These are phyloP conservation scores for Xylariaceae sp. DNA, from an alignment of 2,329 filamentous ascomycete species.

Conservation along the genomic window DNA sequence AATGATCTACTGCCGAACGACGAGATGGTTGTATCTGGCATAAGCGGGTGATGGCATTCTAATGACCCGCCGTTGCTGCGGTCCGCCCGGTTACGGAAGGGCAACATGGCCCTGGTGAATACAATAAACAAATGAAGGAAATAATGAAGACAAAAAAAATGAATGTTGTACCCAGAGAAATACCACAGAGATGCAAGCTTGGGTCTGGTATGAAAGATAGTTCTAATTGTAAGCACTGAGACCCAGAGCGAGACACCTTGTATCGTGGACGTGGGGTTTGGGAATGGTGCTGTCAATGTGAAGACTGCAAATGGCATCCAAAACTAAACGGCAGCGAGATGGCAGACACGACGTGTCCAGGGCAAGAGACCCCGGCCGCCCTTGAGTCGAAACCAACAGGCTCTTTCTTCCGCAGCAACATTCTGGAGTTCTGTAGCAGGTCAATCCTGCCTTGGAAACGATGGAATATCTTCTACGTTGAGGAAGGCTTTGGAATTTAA, in stretches of 20 bases:
- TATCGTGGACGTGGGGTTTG: background rate
- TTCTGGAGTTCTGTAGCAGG: background rate
- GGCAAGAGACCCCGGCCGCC: background rate
- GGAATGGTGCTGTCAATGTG: background rate
- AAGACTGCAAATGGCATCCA: background rate
- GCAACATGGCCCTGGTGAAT: slow-evolving; percentile 7
- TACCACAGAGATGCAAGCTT: slow-evolving; percentile 6
- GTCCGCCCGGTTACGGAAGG: slow-evolving; percentile 9
- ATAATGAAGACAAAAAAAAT: background rate
- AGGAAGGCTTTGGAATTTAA: background rate
- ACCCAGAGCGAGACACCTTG: slow-evolving; percentile 9
- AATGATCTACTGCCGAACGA: background rate
- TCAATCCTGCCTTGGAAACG: background rate
- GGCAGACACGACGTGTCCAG: background rate
- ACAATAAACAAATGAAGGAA: background rate
- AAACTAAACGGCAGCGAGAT: background rate
- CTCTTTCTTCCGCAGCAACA: background rate
- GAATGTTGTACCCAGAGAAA: slow-evolving; percentile 7
- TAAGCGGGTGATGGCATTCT: background rate
- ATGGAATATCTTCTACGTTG: background rate
- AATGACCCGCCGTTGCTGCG: background rate
- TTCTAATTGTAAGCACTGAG: background rate
- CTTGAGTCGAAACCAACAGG: background rate
- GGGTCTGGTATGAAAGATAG: background rate
- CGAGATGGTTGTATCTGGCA: background rate